These are phyloP conservation scores for Verticillium dahliae DNA, from an alignment of 2,329 filamentous ascomycete species.

Conservation along the genomic window DNA sequence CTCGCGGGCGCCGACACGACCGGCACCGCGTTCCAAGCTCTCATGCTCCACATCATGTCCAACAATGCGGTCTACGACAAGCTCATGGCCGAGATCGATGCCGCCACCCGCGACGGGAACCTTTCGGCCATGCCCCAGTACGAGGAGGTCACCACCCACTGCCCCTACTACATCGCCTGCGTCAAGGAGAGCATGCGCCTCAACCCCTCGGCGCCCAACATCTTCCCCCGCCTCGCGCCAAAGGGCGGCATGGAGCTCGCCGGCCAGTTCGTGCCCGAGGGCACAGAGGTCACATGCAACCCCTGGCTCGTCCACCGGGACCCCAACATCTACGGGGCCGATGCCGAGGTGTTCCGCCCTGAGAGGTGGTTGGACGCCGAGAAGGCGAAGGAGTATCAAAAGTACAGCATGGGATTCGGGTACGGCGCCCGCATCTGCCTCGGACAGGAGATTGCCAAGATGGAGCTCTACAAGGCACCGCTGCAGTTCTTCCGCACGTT, in stretches of 20 bases:
- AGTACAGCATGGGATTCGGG: constrained; percentile 42
- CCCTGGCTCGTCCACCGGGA: constrained; percentile 41
- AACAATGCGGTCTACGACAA: constrained; percentile 32
- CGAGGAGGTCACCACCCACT: constrained; percentile 30
- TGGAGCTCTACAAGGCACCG: constrained; percentile 44
- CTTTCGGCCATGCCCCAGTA: constrained; percentile 28
- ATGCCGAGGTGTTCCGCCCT: constrained; percentile 37
- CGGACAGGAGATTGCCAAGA: constrained; percentile 42
- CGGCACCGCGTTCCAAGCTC: constrained; percentile 40
- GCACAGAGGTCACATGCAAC: constrained; percentile 36
- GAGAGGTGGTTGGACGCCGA: constrained; percentile 40
- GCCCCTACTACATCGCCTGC: constrained; percentile 42
- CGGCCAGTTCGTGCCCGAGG: constrained; percentile 24
- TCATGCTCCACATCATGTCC: constrained; percentile 34
- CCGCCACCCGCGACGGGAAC: constrained; percentile 22
- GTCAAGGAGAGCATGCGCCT: constrained; percentile 44
- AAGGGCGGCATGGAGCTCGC: constrained; percentile 21
- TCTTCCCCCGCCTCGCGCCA: constrained; percentile 38
- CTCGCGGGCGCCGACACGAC: constrained; percentile 47
- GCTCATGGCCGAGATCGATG: constrained; percentile 39
- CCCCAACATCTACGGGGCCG: constrained; percentile 28
- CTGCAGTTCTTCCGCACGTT: constrained; percentile 34
- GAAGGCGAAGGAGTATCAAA: constrained; percentile 32
- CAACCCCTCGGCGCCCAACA: constrained; percentile 41
- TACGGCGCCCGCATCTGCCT: constrained; percentile 41